Evolutionary conservation across 768 basidiomycete genomes (phyloP), one percentile per base, ranked within the genome.

Genomic region (Boletus rex-veris): DNA sequence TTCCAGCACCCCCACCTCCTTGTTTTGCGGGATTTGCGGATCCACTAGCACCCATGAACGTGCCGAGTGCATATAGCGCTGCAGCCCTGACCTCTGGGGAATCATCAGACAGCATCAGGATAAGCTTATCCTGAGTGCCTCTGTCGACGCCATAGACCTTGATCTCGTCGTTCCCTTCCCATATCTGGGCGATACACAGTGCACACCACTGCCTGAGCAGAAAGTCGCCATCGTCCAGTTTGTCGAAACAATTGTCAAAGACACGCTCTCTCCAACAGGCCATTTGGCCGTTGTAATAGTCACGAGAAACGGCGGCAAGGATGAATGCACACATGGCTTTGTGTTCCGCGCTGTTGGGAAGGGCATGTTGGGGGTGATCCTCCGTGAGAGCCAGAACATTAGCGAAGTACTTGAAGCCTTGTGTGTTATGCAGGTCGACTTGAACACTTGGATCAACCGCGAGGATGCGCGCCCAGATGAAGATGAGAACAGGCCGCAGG

Each of bases 271-370:
- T 75, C 73, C 87, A 83, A 69, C 92, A 95, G 3, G 92, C 92
- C 48, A 81, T 79, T 72, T 98, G 94, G 6, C 95, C 95, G 3
- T 80, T 79, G n/a, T 81, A 80, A 67, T 87, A 92, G 63, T 92
- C 93, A n/a, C 96, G 85, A 38, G 89, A 86, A 46, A 97, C 85
- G 14, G 93, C 85, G 21, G 89, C 81, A 26, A 98, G 84, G 61
- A 98, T 94, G 74, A 98, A 98, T 1, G 93, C 90, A 67, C 95
- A 98, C 96, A 98, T 98, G 2, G 97, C 94, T 59, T 92, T 90
- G 71, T 98, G 94, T 67, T 98, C 97, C 5, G 90, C 88, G 47
- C 86, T 84, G 70, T 99, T 97, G 0, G 95, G 94, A n/a, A 98
- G 82, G 39, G 80, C 67, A 50, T 74, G 60, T 52, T 75, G 69